Conservation (phyloP, 2,329 filamentous ascomycete species). For the Aspergillus phoenicis region DNA sequence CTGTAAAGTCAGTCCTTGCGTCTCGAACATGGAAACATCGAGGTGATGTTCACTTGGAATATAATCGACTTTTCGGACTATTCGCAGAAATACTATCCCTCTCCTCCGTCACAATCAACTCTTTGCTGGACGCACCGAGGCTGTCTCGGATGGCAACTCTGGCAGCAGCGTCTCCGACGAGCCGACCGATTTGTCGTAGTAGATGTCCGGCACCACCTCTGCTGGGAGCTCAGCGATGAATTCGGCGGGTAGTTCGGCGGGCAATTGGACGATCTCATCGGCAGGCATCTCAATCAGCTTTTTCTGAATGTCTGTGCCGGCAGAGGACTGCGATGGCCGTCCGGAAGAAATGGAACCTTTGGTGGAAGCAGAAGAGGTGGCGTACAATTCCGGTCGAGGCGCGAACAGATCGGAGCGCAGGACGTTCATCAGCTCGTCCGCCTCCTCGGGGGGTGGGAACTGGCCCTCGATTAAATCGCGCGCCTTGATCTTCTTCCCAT, state of each 20-base stretch:
- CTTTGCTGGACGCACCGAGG: neutral
- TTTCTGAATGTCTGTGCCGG: neutral
- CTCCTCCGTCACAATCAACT: neutral
- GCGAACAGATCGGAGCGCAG: slow-evolving; percentile 66
- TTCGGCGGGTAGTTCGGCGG: neutral
- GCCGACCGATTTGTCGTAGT: neutral
- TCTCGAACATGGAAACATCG: too few relatives aligned
- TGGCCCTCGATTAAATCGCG: slow-evolving; percentile 76
- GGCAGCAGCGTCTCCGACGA: neutral
- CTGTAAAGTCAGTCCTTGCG: too few relatives aligned
- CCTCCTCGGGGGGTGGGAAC: slow-evolving; percentile 74
- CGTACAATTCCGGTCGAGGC: neutral
- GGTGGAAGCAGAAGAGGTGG: neutral
- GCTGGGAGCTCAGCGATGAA: neutral
- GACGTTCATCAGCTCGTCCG: slow-evolving; percentile 77
- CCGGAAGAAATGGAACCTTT: neutral
- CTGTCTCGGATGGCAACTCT: neutral
- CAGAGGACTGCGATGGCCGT: neutral
- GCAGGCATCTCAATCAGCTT: slow-evolving; percentile 59
- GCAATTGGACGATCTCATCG: neutral
- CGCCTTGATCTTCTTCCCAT: slow-evolving; percentile 77
- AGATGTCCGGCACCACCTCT: neutral
- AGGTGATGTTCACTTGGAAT: too few relatives aligned
- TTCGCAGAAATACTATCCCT: neutral
- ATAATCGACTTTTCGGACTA: too few relatives aligned